Conservation (phyloP, 495 filamentous ascomycete species). For the Podospora pseudoanserina region DNA sequence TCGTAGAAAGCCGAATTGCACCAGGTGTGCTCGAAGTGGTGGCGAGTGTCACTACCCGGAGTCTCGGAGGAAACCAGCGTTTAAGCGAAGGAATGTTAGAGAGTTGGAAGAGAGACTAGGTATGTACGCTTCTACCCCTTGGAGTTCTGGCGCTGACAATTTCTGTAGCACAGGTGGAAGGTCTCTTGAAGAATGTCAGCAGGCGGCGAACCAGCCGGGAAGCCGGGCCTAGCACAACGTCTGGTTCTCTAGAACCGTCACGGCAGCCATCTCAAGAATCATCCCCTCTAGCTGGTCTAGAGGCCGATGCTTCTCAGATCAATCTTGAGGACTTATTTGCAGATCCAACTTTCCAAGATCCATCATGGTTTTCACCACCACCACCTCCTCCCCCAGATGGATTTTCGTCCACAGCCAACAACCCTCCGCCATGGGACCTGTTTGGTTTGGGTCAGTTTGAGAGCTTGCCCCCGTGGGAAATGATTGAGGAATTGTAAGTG, state of each 20-base stretch:
- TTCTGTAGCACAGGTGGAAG: slow-evolving; percentile 46
- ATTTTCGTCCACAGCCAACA: neutral
- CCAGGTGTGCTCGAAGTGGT: slow-evolving; percentile 65
- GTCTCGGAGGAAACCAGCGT: slow-evolving; percentile 78
- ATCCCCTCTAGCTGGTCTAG: slow-evolving; percentile 3
- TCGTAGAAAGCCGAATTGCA: slow-evolving; percentile 63
- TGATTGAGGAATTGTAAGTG: slow-evolving; percentile 49
- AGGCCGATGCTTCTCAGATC: neutral
- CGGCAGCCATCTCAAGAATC: slow-evolving; percentile 5
- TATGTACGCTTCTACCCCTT: slow-evolving; percentile 31
- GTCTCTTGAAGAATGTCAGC: slow-evolving; percentile 37
- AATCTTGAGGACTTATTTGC: slow-evolving; percentile 5
- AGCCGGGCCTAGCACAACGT: neutral
- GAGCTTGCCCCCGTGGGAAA: slow-evolving; percentile 40
- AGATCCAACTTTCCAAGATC: neutral
- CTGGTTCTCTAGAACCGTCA: neutral
- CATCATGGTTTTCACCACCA: neutral
- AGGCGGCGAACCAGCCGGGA: slow-evolving; percentile 13
- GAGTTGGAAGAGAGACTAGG: slow-evolving; percentile 78
- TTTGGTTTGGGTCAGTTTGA: slow-evolving; percentile 43
- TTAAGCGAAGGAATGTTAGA: slow-evolving; percentile 84
- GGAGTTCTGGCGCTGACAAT: neutral
- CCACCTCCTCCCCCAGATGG: neutral
- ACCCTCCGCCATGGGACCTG: slow-evolving; percentile 25
- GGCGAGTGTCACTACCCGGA: slow-evolving; percentile 80